Conservation (phyloP, 1,139 yeast species). For the Suhomyces wounanorum region DNA sequence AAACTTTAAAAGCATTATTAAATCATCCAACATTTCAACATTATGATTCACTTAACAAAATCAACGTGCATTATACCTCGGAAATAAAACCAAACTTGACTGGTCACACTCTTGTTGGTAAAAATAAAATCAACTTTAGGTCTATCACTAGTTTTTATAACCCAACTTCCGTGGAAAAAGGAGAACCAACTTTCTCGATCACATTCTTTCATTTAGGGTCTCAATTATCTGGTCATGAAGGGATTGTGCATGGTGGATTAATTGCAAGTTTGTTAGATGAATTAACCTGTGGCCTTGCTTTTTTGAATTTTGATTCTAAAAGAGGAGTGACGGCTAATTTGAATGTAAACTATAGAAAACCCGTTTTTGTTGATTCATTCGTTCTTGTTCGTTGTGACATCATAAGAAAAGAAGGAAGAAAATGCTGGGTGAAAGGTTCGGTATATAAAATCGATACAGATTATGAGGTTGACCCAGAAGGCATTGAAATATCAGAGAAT, state of each 20-base stretch:
- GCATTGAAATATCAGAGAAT: constrained; percentile 25
- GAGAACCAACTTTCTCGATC: constrained; percentile 29
- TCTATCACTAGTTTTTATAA: constrained; percentile 40
- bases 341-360: constrained; percentile 44
- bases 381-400: constrained; percentile 40
- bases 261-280: constrained; percentile 57
- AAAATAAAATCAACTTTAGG: constrained; percentile 38
- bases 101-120: constrained; percentile 38
- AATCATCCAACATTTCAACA: constrained; percentile 8
- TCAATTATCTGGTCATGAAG: constrained; percentile 50
- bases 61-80: constrained; percentile 9
- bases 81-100: constrained; percentile 39
- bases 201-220: constrained; percentile 51
- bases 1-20: background rate
- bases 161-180: constrained; percentile 11
- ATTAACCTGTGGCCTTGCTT: constrained; percentile 52
- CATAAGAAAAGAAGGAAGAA: constrained; percentile 39
- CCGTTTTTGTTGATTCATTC: constrained; percentile 37
- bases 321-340: constrained; percentile 51
- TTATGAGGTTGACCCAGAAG: constrained; percentile 15
- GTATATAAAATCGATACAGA: constrained; percentile 28
- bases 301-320: constrained; percentile 46
- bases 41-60: constrained; percentile 3
- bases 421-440: constrained; percentile 45
- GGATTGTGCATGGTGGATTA: constrained; percentile 59